phyloP scores from a whole-genome alignment of 768 basidiomycete species.

The Epithele typhae region DNA sequence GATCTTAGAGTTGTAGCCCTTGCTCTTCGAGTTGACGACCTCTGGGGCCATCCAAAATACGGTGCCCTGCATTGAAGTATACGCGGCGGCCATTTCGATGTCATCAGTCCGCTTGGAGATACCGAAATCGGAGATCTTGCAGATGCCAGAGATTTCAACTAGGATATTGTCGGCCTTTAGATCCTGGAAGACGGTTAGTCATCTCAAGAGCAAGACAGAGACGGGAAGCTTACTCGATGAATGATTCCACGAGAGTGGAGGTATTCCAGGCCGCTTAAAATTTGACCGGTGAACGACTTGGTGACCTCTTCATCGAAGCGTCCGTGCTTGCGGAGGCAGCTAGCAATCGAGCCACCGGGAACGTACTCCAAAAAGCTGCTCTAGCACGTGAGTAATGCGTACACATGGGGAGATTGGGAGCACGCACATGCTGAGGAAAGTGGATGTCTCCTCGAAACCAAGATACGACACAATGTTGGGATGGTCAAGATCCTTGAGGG shows the following conservation, averaged over 20 bases:
- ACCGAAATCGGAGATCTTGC: constrained; percentile 98
- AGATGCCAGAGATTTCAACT: constrained; percentile 85
- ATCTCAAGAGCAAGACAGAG: background rate
- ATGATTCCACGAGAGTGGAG: constrained; percentile 89
- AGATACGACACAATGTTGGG: constrained; percentile 97
- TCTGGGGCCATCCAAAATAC: constrained; percentile 99
- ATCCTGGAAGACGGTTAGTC: constrained; percentile 48
- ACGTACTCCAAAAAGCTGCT: constrained; percentile 96
- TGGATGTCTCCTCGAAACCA: constrained; percentile 87
- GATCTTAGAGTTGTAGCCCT: constrained; percentile 94
- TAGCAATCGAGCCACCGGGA: constrained; percentile 92
- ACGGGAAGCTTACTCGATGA: constrained; percentile 66
- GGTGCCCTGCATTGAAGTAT: constrained; percentile 94
- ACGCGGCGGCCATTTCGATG: constrained; percentile 73
- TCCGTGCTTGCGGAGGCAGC: constrained; percentile 86
- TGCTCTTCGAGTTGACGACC: constrained; percentile 81
- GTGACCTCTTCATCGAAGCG: constrained; percentile 91
- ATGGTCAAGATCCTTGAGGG: constrained; percentile 94
- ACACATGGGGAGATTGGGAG: constrained; percentile 19
- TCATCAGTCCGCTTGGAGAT: constrained; percentile 96
- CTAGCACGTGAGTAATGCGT: background rate
- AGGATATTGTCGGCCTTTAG: constrained; percentile 98
- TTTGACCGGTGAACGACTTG: constrained; percentile 89
- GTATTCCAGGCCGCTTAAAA: constrained; percentile 87
- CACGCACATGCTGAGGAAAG: constrained; percentile 85